phyloP scores from a whole-genome alignment of 108 stramenopile species.

The Cyclotella sp. region DNA sequence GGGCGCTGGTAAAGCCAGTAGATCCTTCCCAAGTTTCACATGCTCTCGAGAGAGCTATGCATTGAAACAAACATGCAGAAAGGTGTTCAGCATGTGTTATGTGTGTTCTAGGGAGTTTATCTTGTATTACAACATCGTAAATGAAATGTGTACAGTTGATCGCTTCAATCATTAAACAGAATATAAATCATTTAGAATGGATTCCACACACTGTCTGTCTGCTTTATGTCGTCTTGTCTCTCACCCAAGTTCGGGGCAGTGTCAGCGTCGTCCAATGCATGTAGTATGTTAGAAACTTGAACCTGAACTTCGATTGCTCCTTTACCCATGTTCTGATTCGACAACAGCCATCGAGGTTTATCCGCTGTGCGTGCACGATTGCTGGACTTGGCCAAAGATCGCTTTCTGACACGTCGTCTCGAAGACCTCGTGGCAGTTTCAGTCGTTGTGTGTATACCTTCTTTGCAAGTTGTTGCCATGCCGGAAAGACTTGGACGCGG shows the following conservation, averaged over 20 bases:
- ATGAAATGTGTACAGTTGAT: no score
- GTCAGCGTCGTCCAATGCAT: background rate
- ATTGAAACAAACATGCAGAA: background rate
- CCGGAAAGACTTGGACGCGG: slow-evolving; percentile 10
- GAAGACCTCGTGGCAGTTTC: background rate
- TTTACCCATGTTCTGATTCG: slow-evolving; percentile 35
- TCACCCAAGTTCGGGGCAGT: background rate
- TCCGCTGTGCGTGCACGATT: background rate
- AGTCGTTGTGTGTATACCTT: background rate
- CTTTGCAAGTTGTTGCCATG: background rate
- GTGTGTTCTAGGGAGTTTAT: background rate
- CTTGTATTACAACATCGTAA: background rate
- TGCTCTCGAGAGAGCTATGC: slow-evolving; percentile 9
- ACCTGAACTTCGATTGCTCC: slow-evolving; percentile 24
- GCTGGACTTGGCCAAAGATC: slow-evolving; percentile 1
- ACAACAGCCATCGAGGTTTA: slow-evolving; percentile 32
- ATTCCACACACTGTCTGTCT: slow-evolving; percentile 24
- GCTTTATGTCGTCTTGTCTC: background rate
- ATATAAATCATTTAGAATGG: background rate
- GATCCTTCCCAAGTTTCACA: slow-evolving; percentile 8
- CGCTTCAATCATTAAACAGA: background rate
- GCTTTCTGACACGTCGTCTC: background rate
- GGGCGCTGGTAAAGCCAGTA: slow-evolving; percentile 61
- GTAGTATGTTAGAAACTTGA: background rate
- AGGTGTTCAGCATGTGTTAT: background rate